phyloP scores from a whole-genome alignment of 129 eudicot species.

The Rutidosis leptorrhynchoides region DNA sequence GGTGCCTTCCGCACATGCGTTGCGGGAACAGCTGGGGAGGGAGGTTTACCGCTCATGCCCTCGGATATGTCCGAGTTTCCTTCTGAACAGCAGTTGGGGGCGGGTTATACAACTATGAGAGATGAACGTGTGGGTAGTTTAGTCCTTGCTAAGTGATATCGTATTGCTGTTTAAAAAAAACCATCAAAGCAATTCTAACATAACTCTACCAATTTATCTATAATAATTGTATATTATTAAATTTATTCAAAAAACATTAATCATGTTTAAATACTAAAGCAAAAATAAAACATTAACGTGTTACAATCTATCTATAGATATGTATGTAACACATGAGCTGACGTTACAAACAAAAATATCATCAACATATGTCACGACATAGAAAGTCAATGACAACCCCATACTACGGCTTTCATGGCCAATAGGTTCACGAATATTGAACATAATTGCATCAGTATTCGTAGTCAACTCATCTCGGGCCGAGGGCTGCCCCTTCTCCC shows the following conservation, averaged over 20 bases:
- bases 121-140: no score
- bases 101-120: no score
- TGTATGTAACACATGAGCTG: neutral
- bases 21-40: no score
- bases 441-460: neutral
- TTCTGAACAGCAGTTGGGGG: no score
- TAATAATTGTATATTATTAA: neutral
- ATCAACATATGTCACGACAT: neutral
- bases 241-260: neutral
- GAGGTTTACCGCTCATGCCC: no score
- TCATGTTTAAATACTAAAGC: neutral
- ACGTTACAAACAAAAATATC: neutral
- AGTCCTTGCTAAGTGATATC: no score
- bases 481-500: no score
- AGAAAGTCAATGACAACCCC: conserved; percentile 1
- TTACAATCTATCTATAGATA: neutral
- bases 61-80: no score
- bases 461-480: neutral
- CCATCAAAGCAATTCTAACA: no score
- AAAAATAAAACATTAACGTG: neutral
- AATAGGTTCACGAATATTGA: no score
- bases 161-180: no score
- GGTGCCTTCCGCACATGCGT: no score
- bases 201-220: neutral
- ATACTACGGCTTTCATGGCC: neutral